Conservation (phyloP, 345 rosid species). For the Euclidium syriacum region DNA sequence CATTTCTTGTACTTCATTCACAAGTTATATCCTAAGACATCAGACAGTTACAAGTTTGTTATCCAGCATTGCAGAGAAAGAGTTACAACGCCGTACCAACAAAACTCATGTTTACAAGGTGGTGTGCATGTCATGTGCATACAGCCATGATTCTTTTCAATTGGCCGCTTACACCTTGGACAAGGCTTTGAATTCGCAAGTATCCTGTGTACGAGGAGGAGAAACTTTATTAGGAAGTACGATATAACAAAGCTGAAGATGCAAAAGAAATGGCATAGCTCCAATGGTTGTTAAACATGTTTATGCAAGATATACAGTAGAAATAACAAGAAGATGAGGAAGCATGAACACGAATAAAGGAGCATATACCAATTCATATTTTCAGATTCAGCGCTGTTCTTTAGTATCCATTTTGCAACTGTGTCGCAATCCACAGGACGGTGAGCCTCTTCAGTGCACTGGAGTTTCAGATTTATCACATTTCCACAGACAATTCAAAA, state of each 20-base stretch:
- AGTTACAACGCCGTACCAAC: conserved; percentile 27
- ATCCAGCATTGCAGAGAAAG: conserved; percentile 5
- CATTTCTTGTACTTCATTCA: not conserved
- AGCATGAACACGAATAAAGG: not conserved
- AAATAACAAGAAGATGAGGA: not conserved
- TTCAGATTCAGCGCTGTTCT: conserved; percentile 32
- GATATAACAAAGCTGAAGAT: not conserved
- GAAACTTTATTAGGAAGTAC: not conserved
- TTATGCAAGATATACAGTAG: not conserved
- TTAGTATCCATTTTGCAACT: conserved; percentile 28
- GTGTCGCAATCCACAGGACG: conserved; percentile 33
- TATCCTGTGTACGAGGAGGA: conserved; percentile 19
- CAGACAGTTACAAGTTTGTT: not conserved
- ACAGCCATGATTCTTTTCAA: conserved; percentile 35
- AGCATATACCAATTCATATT: conserved; percentile 32
- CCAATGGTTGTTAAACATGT: not conserved
- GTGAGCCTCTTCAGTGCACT: conserved; percentile 36
- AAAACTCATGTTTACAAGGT: conserved; percentile 35
- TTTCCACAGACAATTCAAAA: not conserved
- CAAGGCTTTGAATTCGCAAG: conserved; percentile 38
- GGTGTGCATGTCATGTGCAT: conserved; percentile 38
- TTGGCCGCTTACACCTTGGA: conserved; percentile 33
- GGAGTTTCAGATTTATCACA: conserved; percentile 10
- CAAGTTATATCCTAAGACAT: not conserved
- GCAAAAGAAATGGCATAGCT: conserved; percentile 1